phyloP scores from a whole-genome alignment of 306 rosid species.

The Vachellia pachyceras region DNA sequence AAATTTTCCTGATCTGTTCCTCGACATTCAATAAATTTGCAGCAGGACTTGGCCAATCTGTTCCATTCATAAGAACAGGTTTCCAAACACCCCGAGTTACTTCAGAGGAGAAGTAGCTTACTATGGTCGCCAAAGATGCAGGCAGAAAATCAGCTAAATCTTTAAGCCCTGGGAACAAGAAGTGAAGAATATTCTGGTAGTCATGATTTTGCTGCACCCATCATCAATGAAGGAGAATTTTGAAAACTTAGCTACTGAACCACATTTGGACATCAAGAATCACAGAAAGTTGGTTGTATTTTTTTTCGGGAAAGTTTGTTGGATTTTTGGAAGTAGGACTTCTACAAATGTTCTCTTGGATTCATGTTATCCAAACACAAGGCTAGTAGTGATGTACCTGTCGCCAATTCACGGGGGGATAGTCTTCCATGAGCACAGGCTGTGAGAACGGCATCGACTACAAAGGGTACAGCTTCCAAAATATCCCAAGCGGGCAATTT shows the following conservation, averaged over 20 bases:
- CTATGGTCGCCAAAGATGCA: slow-evolving; percentile 85
- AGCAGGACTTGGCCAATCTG: slow-evolving; percentile 99
- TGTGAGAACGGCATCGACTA: slow-evolving; percentile 92
- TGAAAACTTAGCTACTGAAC: not conserved
- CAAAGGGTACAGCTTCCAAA: slow-evolving; percentile 90
- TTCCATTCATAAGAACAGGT: slow-evolving; percentile 94
- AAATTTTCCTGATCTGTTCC: slow-evolving; percentile 86
- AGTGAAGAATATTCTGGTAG: not conserved
- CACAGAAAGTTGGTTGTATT: not conserved
- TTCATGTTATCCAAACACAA: not conserved
- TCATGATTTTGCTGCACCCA: slow-evolving; percentile 13
- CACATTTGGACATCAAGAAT: not conserved
- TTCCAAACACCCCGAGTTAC: slow-evolving; percentile 95
- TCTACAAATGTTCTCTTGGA: not conserved
- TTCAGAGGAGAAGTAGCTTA: slow-evolving; percentile 95
- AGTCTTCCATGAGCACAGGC: slow-evolving; percentile 96
- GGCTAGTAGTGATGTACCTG: slow-evolving; percentile 57
- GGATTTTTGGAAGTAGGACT: not conserved
- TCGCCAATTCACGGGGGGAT: slow-evolving; percentile 95
- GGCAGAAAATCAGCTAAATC: slow-evolving; percentile 98
- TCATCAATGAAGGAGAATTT: not conserved
- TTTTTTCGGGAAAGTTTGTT: no score
- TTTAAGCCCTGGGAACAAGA: slow-evolving; percentile 75
- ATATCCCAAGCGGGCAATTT: slow-evolving; percentile 99
- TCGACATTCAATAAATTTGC: slow-evolving; percentile 86